A percentile compares a stretch with the other conserved stretches of the same genome.
These are phyloP conservation scores for Phellinidium pouzarii DNA, from an alignment of 1,284 basidiomycete species.

Conservation along the genomic window DNA sequence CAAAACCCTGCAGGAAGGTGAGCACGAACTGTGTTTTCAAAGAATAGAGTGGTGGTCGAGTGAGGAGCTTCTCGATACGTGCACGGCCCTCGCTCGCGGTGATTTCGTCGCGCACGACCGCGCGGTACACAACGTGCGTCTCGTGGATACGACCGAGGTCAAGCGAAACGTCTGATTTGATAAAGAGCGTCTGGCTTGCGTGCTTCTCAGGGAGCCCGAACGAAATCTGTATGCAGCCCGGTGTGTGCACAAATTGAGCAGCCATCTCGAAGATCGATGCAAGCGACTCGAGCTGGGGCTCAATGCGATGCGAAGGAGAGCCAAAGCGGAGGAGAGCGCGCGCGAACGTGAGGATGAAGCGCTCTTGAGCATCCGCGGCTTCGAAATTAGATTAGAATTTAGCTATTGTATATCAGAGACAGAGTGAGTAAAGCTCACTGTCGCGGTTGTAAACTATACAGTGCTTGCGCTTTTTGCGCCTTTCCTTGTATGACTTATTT, in stretches of 20 bases:
- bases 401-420: not conserved
- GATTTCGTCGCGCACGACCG: constrained; percentile 80
- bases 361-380: constrained; percentile 52
- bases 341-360: constrained; percentile 58
- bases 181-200: constrained; percentile 75
- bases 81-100: constrained; percentile 64
- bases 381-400: not conserved
- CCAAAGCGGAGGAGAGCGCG: constrained; percentile 63
- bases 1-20: constrained; percentile 63
- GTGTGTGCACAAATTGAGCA: constrained; percentile 76
- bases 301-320: constrained; percentile 67
- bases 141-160: constrained; percentile 71
- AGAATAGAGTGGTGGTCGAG: constrained; percentile 53
- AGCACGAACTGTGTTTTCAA: constrained; percentile 33
- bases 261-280: constrained; percentile 79
- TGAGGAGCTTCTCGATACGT: constrained; percentile 42
- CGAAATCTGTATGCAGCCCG: constrained; percentile 75
- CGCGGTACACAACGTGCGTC: constrained; percentile 69
- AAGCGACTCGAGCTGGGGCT: constrained; percentile 64
- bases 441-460: constrained; percentile 13
- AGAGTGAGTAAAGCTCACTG: constrained; percentile 5
- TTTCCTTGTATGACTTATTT: constrained; percentile 3
- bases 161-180: constrained; percentile 69
- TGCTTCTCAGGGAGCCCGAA: constrained; percentile 77
- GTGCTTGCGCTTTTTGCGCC: constrained; percentile 12